phyloP scores from a whole-genome alignment of 306 rosid species.

The Neltuma alba region DNA sequence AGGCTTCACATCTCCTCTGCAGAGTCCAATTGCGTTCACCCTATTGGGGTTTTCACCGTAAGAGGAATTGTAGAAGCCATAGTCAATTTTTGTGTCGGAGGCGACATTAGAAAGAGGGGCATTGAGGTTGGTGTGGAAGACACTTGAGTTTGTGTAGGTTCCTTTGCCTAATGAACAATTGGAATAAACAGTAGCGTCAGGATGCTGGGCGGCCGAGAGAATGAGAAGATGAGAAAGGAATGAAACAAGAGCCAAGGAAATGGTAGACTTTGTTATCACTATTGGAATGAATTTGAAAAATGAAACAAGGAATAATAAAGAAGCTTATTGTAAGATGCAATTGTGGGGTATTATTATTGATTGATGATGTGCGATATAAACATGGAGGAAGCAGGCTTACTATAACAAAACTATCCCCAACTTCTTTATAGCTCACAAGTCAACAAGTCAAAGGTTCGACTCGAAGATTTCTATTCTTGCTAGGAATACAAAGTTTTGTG shows the following conservation, averaged over 20 bases:
- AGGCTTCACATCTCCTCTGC: conserved; percentile 4
- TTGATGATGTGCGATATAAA: background rate
- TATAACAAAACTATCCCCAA: background rate
- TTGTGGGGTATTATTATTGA: background rate
- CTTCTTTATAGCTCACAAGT: background rate
- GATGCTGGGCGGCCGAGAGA: background rate
- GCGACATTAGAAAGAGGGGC: background rate
- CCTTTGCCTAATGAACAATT: background rate
- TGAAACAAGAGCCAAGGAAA: background rate
- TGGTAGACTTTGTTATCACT: background rate
- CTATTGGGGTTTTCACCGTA: background rate
- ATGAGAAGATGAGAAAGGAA: background rate
- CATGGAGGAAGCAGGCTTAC: background rate
- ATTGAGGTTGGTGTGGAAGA: background rate
- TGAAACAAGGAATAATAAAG: background rate
- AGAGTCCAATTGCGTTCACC: background rate
- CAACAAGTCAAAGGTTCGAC: background rate
- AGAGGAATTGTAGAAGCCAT: background rate
- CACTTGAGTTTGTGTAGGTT: background rate
- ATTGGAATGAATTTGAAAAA: background rate
- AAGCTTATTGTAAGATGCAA: background rate
- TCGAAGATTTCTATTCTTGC: too few species aligned
- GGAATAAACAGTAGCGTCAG: background rate
- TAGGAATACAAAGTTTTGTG: background rate
- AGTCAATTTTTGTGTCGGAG: background rate